phyloP scores from a whole-genome alignment of 257 asterid genomes.

The Lavandula angustifolia region DNA sequence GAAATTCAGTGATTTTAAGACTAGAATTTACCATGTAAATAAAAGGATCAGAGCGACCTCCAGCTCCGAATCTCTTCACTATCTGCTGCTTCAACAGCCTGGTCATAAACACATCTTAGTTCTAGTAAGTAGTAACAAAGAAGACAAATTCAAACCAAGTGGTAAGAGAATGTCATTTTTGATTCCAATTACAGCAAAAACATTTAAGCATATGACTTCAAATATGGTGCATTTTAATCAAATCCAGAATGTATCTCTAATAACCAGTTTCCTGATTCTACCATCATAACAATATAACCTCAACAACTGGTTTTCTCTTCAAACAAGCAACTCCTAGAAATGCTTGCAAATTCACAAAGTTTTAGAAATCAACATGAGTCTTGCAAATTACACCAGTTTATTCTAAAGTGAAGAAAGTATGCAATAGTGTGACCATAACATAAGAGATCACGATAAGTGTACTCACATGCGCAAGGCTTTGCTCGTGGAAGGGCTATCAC shows the following conservation, averaged over 20 bases:
- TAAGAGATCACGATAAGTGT: constrained; percentile 15
- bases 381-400: background rate
- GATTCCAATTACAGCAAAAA: background rate
- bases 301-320: too few relatives aligned
- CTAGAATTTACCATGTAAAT: constrained; percentile 62
- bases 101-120: constrained; percentile 31
- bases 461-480: constrained; percentile 92
- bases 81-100: constrained; percentile 75
- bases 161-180: background rate
- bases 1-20: too few relatives aligned
- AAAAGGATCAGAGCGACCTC: constrained; percentile 86
- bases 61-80: constrained; percentile 84
- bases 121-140: constrained; percentile 5
- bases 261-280: background rate
- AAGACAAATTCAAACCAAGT: background rate
- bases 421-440: constrained; percentile 3
- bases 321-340: background rate
- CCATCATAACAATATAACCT: too few relatives aligned
- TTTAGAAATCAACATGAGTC: background rate
- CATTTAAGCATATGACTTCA: background rate
- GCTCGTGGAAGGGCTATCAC: constrained; percentile 98
- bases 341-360: background rate
- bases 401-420: constrained; percentile 11
- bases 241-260: background rate
- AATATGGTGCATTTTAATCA: background rate